Base-by-base conservation (phyloP, 371 early-diverging fungal genomes). In the Apophysomyces variabilis region DNA sequence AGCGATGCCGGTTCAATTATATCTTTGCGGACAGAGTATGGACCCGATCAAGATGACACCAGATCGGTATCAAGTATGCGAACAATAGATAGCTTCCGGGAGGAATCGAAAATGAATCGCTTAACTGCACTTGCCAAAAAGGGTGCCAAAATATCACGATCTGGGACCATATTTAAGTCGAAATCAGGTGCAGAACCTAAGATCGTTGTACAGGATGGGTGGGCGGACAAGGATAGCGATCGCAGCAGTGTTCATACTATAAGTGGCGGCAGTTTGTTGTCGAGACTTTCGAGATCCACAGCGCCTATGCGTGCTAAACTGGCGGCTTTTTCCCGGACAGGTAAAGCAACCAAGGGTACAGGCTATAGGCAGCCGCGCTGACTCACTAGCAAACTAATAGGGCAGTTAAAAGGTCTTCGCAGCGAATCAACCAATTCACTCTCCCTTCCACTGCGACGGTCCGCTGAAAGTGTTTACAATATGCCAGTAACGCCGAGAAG, bases 21-120 rank as follows among this genome's bases (percentile, higher is more conserved):
- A 12, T 71, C 72, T 2, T 41, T 71, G 63, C 71, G 68, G 9
- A 75, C 75, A 4, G 71, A 68, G 50, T 60, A 68, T 14, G 66
- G 66, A 5, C 66, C 63, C 13, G 54, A 50, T 21, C n/a, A 9
- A 21, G 67, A 68, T 38, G 66, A 68, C 32, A 45, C 64, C 7
- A 47, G 16, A 12, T 67, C 77, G 16, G 44, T 66, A 21, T 43
- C 64, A 36, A 64, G 66, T 41, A 58, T 66, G 54, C 58, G 64
- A 50, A 37, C 38, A 12, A 62, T 45, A 35, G 50, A 38, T 12
- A 62, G 21, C 54, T 46, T 62, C 16, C 62, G 39, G 11, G 50
- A 38, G 39, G 56, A 46, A 21, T 21, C 16, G 16, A 45, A 60
- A 21, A 16, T 43, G 13, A 45, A 60, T 43, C 21, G 39, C 8